Conservation (phyloP, 2,329 filamentous ascomycete genomes). For the Helminthosporium solani region DNA sequence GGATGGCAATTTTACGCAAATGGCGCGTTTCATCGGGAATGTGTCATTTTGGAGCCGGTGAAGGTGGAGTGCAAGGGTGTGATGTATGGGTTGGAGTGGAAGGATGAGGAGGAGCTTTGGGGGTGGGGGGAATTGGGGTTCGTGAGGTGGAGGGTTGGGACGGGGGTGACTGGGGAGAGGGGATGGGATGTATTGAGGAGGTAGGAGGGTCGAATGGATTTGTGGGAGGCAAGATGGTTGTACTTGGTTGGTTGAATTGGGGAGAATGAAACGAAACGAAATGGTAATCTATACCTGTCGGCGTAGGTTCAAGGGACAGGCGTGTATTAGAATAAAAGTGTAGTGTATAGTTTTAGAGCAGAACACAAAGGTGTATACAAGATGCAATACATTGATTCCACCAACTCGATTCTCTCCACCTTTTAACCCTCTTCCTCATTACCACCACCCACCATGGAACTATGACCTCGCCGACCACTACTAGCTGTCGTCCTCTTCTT, state of each 20-base stretch:
- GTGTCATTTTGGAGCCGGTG: constrained; percentile 20
- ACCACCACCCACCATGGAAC: neutral
- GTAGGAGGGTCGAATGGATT: neutral
- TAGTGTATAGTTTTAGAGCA: too few species aligned
- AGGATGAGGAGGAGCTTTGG: constrained; percentile 25
- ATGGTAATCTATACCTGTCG: too few species aligned
- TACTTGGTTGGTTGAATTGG: too few species aligned
- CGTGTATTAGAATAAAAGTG: too few species aligned
- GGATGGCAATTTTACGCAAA: constrained; percentile 13
- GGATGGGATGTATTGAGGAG: neutral
- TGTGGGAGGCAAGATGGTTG: too few species aligned
- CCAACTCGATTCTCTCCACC: neutral
- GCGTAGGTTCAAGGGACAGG: too few species aligned
- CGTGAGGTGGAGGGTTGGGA: constrained; percentile 17
- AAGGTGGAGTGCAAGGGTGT: constrained; percentile 16
- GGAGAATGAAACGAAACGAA: too few species aligned
- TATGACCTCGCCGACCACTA: neutral
- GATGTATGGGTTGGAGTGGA: constrained; percentile 17
- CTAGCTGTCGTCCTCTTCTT: constrained; percentile 3
- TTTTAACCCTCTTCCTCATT: neutral
- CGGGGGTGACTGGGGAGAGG: neutral
- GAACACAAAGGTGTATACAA: too few species aligned
- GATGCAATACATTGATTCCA: too few species aligned
- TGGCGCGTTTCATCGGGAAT: constrained; percentile 1
- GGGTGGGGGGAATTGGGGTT: constrained; percentile 21